Evolutionary conservation across 345 rosid species (phyloP).

Genomic region (Carallia brachiata): DNA sequence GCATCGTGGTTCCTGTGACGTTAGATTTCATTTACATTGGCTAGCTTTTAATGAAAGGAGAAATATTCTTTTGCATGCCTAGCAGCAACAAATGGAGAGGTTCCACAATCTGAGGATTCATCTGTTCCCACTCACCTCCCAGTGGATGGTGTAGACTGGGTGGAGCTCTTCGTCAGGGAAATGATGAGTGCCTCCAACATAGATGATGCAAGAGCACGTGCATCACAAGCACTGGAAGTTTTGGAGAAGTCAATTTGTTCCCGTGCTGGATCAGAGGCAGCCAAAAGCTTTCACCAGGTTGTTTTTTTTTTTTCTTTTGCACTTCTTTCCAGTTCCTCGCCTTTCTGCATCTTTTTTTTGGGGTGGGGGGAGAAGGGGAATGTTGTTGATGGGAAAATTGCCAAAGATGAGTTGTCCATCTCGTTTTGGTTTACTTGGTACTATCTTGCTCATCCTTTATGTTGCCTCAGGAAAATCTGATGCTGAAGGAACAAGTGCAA

Average conservation of each 20-base stretch:
- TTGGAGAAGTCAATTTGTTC: conserved; percentile 72
- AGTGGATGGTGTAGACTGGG: conserved; percentile 73
- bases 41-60: conserved; percentile 9
- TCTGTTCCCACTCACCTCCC: conserved; percentile 32
- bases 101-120: conserved; percentile 29
- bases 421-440: too few relatives aligned
- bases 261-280: conserved; percentile 54
- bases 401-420: too few relatives aligned
- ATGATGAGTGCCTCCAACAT: conserved; percentile 68
- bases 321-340: neutral
- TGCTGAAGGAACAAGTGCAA: conserved; percentile 71
- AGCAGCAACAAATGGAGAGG: conserved; percentile 32
- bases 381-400: neutral
- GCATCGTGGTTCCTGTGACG: neutral
- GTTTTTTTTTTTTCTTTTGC: neutral
- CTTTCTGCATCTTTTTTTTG: neutral
- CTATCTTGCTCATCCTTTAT: neutral
- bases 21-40: neutral
- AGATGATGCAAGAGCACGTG: conserved; percentile 80
- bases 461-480: conserved; percentile 52
- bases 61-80: conserved; percentile 22
- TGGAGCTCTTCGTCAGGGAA: conserved; percentile 74
- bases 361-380: neutral
- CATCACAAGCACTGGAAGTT: conserved; percentile 69
- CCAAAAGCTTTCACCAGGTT: conserved; percentile 55